Base-by-base conservation (phyloP, 108 stramenopile genomes). In the Conticribra weissflogii region DNA sequence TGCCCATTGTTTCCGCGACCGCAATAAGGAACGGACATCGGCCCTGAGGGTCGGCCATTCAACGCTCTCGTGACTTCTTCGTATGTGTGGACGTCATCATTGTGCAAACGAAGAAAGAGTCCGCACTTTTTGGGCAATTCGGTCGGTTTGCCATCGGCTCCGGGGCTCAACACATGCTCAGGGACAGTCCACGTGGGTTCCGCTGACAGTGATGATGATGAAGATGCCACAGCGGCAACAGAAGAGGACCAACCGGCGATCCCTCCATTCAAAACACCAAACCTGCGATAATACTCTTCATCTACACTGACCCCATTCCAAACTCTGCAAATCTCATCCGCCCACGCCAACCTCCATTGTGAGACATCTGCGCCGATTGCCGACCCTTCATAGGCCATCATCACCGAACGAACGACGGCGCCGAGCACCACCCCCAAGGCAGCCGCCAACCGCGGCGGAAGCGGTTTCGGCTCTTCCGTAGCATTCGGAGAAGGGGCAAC, bases 11-110 rank as follows among this genome's bases (percentile, higher is more conserved):
- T 72, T 7, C 78, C 78, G 30, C 18, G 25, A 33, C 78, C 78
- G 18, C 71, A 63, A 33, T 72, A 33, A 7, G 78, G 78, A 9
- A 79, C 70, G 14, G 21, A 30, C 15, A 48, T 54, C 18, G 45
- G 62, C 15, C 29, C 60, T 3, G n/a, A 28, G 72, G 53, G 59
- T 72, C 55, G 25, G 72, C 31, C 41, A 44, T 66, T 74, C 54
- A 98, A 71, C 1, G 96, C 96, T 36, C 70, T 83, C 55, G 94
- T 96, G 12, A 98, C 97, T 59, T 97, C 92, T 17, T 97, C 93
- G 71, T 89, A 97, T 1, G 97, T 96, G 70, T 98, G 98, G 12
- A 97, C 95, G 72, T 98, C 98, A 74, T 98, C 98, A 76, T 98
- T 97, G 83, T 97, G 95, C 46, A 98, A 66, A 15, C 94, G 70